A percentile compares a stretch with the other conserved stretches of the same genome.
phyloP scores from a whole-genome alignment of 2,329 filamentous ascomycete genomes.

The Mycosphaerella sp. region DNA sequence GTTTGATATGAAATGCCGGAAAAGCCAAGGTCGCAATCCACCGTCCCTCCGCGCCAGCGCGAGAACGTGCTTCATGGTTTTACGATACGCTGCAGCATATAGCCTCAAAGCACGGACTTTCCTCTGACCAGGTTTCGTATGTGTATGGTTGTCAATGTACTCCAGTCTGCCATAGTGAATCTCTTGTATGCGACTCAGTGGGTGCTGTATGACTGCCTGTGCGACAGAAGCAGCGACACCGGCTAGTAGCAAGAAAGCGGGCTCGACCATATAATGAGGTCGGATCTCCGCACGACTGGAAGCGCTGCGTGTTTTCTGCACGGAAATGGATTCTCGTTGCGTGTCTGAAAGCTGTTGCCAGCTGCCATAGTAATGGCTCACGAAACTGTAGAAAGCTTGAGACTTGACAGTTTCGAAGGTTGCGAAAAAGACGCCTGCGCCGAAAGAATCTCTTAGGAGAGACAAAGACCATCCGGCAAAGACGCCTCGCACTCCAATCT shows the following conservation, averaged over 20 bases:
- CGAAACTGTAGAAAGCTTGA: constrained; percentile 65
- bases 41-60: constrained; percentile 54
- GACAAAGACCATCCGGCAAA: constrained; percentile 68
- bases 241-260: constrained; percentile 62
- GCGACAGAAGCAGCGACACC: constrained; percentile 62
- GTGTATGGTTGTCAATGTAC: constrained; percentile 56
- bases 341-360: constrained; percentile 32
- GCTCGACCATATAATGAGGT: constrained; percentile 70
- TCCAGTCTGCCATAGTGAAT: constrained; percentile 69
- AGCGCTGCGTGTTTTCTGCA: constrained; percentile 19
- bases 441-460: constrained; percentile 63
- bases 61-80: constrained; percentile 58
- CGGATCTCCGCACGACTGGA: constrained; percentile 50
- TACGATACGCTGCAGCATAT: constrained; percentile 66
- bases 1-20: constrained; percentile 64
- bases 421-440: constrained; percentile 66
- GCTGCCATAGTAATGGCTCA: constrained; percentile 61
- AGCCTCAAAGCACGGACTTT: constrained; percentile 51
- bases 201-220: constrained; percentile 66
- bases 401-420: constrained; percentile 72
- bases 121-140: constrained; percentile 37
- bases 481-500: constrained; percentile 65
- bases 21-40: constrained; percentile 58
- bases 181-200: constrained; percentile 63
- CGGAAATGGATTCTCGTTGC: constrained; percentile 30